phyloP scores from a whole-genome alignment of 176 grass and related monocot genomes.

The Elaeis guineensis region DNA sequence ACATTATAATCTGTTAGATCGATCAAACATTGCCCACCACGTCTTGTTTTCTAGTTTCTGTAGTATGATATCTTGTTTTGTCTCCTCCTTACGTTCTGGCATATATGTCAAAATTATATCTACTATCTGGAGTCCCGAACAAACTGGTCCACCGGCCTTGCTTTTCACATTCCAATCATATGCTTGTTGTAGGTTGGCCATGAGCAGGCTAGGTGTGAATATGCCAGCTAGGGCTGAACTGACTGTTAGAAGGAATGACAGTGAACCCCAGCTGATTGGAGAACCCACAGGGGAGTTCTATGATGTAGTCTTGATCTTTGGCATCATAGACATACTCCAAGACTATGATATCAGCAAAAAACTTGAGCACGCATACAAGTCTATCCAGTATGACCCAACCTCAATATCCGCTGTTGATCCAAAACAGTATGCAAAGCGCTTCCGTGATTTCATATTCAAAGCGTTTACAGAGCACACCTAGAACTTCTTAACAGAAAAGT shows the following conservation, averaged over 20 bases:
- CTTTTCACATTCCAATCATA: background rate
- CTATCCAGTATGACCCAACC: conserved; percentile 66
- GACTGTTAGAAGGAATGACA: conserved; percentile 39
- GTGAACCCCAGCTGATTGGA: conserved; percentile 48
- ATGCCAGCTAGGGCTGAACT: conserved; percentile 70
- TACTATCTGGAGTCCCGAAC: too few species aligned
- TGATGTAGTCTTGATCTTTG: conserved; percentile 71
- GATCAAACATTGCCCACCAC: too few species aligned
- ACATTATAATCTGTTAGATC: too few species aligned
- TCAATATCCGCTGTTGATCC: conserved; percentile 91
- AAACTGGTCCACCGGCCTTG: too few species aligned
- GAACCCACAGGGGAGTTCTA: conserved; percentile 68
- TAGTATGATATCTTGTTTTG: too few species aligned
- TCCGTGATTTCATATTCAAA: conserved; percentile 83
- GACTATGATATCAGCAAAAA: conserved; percentile 87
- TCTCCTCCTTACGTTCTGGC: too few species aligned
- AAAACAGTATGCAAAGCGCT: conserved; percentile 67
- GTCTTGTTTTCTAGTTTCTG: too few species aligned
- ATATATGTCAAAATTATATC: too few species aligned
- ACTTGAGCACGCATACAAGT: conserved; percentile 79
- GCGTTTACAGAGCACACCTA: conserved; percentile 70
- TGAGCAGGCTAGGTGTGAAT: conserved; percentile 62
- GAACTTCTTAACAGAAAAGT: conserved; percentile 13
- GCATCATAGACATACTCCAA: conserved; percentile 94
- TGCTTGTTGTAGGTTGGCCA: conserved; percentile 34